Evolutionary conservation across 768 basidiomycete species (phyloP), one percentile per base, ranked within the genome.

Genomic region (Amanita rimosa): DNA sequence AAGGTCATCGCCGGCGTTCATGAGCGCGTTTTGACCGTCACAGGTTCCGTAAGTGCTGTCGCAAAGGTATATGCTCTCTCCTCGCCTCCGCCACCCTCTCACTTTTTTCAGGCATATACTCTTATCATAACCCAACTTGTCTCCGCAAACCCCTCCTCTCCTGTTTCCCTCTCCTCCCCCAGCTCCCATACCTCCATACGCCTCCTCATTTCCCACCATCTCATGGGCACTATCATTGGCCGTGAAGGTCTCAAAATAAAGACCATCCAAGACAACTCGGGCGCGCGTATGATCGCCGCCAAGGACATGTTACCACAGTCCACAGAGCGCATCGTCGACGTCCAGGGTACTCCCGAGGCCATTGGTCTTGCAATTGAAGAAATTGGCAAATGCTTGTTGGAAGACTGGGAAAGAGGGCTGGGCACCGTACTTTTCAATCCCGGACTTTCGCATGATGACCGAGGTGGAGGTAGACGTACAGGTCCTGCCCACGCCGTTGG

Each of bases 251-350:
- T 90, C 64, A 97, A 96, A 79, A 98, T 99, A 67, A 97, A 98
- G 71, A 88, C 92, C 60, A 98, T 99, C 63, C 96, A 99, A 64
- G 95, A 97, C 65, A 71, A 76, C 41, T 95, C 95, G 34, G 92
- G 93, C 44, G 93, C 92, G 16, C 86, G 96, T 49, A 99, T 99
- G 94, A 86, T 97, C 49, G 96, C 96, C 38, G 89, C 90, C 53
- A 98, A 98, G 67, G 96, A 98, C 61, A 97, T 98, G 87, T 79
- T 99, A 39, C 94, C 96, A 27, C 96, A 98, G 67, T 98, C 95
- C 27, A 99, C 96, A 41, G 96, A 99, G 67, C 90, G 96, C 55
- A 87, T 98, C 58, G 96, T 99, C 48, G 96, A 98, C 66, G 90
- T 99, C 41, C 91, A 97, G 61, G 96, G 96, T 36, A 72, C 91